Evolutionary conservation across 225 moss, liverwort and hornwort species (phyloP).

Genomic region (Climacium dendroides): DNA sequence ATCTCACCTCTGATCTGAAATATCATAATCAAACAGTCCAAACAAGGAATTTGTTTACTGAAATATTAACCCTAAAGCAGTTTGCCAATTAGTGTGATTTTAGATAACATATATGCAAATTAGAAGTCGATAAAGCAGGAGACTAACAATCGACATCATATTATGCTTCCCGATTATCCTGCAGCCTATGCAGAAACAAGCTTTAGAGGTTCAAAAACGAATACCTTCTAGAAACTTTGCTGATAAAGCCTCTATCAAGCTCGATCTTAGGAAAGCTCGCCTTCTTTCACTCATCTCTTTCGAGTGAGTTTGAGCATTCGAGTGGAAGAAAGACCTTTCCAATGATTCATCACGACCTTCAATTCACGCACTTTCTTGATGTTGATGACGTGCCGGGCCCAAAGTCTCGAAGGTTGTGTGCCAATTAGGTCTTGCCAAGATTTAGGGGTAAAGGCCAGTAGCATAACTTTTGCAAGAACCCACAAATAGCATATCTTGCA

Average conservation of each 20-base stretch:
- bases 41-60: not conserved
- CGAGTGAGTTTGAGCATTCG: not conserved
- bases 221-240: not conserved
- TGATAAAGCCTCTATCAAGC: not conserved
- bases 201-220: not conserved
- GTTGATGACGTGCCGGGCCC: not conserved
- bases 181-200: not conserved
- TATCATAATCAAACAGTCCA: not conserved
- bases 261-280: not conserved
- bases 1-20: not conserved
- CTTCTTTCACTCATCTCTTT: not conserved
- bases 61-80: not conserved
- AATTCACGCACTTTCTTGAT: not conserved
- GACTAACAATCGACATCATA: not conserved
- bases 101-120: not conserved
- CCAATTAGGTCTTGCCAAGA: slow-evolving; percentile 55
- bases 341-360: not conserved
- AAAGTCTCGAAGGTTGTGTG: not conserved
- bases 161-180: not conserved
- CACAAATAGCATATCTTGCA: not conserved
- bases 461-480: not conserved
- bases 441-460: slow-evolving; percentile 35
- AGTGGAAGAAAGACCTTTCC: not conserved
- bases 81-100: not conserved
- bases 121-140: not conserved